Base-by-base conservation (phyloP, 768 basidiomycete genomes). In the Coprinopsis sp. region DNA sequence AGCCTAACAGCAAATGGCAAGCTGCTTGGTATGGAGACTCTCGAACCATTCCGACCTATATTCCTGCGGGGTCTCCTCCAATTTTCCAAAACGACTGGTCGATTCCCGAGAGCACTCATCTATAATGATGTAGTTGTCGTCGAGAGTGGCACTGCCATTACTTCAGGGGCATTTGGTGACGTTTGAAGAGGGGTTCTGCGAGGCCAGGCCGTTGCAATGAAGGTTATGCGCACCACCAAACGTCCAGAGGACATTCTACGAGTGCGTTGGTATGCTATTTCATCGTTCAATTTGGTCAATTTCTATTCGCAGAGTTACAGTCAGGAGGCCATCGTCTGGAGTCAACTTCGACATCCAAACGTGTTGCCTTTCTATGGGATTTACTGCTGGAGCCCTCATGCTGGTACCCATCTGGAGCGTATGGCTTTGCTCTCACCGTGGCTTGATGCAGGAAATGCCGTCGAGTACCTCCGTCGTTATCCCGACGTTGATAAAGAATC, bases 301-400 rank as follows among this genome's bases (percentile, higher is more conserved):
- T 39, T 22, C 16, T 23, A 11, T 18, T 18, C 12, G 6, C 11
- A 30, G 40, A 8, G 28, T 18, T 30, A 28, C 24, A 27, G 40
- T 12, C 36, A 38, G 16, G 52, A 53, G 24, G 52, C 52, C 3
- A 33, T 53, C 13, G 23, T 53, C 27, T 53, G 52, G 52, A 48
- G 52, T 5, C 52, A 53, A 24, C 24, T 53, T 3, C 36, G 24
- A 1, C 52, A 53, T 41, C 49, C 45, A 12, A 53, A 53, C 31
- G 46, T 51, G 33, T 22, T 51, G 10, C 51, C 51, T 4, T 51
- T 51, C 34, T 51, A 51, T 8, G 51, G 51, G 16, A 44, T 51
- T 38, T 36, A 51, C 30, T 31, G 8, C n/a, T 31, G 30, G 30
- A 8, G 10, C n/a, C 30, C 30, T 44, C 29, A 47, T 34, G 29